Evolutionary conservation across 495 filamentous ascomycete species (phyloP).

Genomic region (Aspergillus leporis): DNA sequence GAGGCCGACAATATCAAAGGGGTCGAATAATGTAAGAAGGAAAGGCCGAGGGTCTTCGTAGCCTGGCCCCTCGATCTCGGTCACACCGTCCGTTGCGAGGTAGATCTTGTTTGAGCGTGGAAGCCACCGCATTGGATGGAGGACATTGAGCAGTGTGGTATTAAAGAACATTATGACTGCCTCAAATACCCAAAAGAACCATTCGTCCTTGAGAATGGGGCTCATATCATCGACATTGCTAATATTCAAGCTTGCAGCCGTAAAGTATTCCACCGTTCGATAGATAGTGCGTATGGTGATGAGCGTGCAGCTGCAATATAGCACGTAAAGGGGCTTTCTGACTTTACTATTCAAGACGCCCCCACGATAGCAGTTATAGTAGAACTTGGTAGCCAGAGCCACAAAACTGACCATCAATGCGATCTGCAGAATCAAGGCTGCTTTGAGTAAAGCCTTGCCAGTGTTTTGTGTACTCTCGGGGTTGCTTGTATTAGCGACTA

Average conservation of each 20-base stretch:
- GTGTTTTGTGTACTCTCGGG: conserved; percentile 44
- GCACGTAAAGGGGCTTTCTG: conserved; percentile 54
- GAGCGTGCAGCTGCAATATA: conserved; percentile 62
- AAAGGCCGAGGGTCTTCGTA: conserved; percentile 58
- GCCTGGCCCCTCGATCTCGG: conserved; percentile 64
- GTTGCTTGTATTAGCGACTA: conserved; percentile 51
- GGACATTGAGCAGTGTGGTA: conserved; percentile 58
- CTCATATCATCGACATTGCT: conserved; percentile 43
- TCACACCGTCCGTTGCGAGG: conserved; percentile 62
- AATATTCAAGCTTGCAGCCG: conserved; percentile 41
- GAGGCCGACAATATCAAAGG: conserved; percentile 65
- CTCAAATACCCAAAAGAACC: conserved; percentile 76
- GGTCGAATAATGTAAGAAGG: conserved; percentile 61
- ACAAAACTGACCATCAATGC: conserved; percentile 63
- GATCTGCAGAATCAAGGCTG: conserved; percentile 66
- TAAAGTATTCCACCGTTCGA: conserved; percentile 64
- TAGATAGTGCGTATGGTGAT: conserved; percentile 65
- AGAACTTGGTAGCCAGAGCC: conserved; percentile 57
- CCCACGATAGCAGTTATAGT: conserved; percentile 54
- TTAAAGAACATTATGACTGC: conserved; percentile 64
- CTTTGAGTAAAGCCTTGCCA: conserved; percentile 63
- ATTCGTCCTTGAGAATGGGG: conserved; percentile 63
- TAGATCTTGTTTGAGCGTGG: conserved; percentile 65
- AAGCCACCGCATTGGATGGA: conserved; percentile 62
- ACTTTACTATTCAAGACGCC: conserved; percentile 57